These are phyloP conservation scores for Diddensiella caesifluorescens DNA, from an alignment of 805 yeast genomes.

Conservation along the genomic window DNA sequence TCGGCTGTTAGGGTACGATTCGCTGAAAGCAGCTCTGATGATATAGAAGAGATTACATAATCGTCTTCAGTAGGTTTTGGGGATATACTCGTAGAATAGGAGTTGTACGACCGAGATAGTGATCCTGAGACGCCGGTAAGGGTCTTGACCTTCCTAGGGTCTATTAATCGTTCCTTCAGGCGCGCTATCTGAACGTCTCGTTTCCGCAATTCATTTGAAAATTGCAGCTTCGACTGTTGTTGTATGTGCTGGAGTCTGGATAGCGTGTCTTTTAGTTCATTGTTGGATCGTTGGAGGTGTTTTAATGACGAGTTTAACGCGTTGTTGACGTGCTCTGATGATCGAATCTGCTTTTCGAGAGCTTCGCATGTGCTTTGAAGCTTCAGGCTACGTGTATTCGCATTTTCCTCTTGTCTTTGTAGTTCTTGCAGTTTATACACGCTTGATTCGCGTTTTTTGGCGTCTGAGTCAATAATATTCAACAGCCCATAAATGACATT, in stretches of 20 bases:
- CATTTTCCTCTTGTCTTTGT: conserved; percentile 12
- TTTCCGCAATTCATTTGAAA: conserved; percentile 23
- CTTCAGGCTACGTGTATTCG: background rate
- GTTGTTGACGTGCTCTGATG: conserved; percentile 5
- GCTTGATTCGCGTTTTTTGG: conserved; percentile 12
- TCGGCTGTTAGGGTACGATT: conserved; percentile 17
- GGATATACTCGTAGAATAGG: conserved; percentile 5
- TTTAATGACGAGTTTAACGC: conserved; percentile 8
- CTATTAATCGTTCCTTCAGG: conserved; percentile 21
- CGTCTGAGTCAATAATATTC: conserved; percentile 19
- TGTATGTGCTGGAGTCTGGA: conserved; percentile 9
- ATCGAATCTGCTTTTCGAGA: conserved; percentile 12
- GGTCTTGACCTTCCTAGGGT: conserved; percentile 15
- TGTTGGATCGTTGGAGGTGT: conserved; percentile 2
- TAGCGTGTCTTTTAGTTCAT: conserved; percentile 9
- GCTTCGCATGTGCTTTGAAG: conserved; percentile 9
- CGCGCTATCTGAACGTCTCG: conserved; percentile 22
- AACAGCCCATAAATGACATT: conserved; percentile 24
- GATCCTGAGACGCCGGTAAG: conserved; percentile 16
- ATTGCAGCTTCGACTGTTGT: conserved; percentile 17
- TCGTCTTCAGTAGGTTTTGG: background rate
- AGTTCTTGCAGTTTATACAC: conserved; percentile 12
- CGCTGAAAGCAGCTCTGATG: conserved; percentile 9
- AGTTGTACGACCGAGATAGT: conserved; percentile 13
- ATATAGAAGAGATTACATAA: background rate